Base-by-base conservation (phyloP, 2,329 filamentous ascomycete genomes). In the Phialocephala subalpina region DNA sequence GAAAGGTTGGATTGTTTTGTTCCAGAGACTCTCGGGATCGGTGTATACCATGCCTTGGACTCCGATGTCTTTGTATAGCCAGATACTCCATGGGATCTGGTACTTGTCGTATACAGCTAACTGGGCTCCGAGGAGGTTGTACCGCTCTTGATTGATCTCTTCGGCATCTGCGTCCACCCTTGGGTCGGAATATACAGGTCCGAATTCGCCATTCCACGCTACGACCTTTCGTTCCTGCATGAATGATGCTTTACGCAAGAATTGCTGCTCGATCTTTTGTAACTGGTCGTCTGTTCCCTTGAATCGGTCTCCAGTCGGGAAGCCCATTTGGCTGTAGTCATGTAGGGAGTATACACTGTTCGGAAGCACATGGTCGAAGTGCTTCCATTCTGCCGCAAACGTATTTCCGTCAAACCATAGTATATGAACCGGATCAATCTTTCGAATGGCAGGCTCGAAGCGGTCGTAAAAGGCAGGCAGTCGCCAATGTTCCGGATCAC, bases 41-140 rank as follows among this genome's bases (percentile, higher is more conserved):
- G 82, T 77, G 66, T 84, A 82, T 0, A 85, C 77, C 84, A 87
- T 86, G 6, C 84, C 85, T 73, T 87, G 84, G 53, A 84, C 80
- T 0, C 85, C 84, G 45, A 87, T 82, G 65, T 87, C 84, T 73
- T 87, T 87, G 75, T 86, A 87, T 0, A 85, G 75, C 85, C 85
- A 87, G 71, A 90, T 90, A 16, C 78, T 83, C 87, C 87, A 90
- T 61, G 80, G 79, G 40, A 85, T 84, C 58, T 80, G 75, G 65
- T 83, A 75, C 73, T 82, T 81, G 60, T 83, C 81, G 72, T 87
- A 87, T 49, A 87, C 82, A 12, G 76, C 74, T 35, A 87, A 74
- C 71, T 85, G 83, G 18, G 80, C 79, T 14, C 80, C 79, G 3
- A 85, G 77, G 38, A 85, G 76, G 33, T 80, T 78, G 70, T 83